phyloP scores from a whole-genome alignment of 371 early-diverging fungal genomes.

The Rhizomucor pusillus region DNA sequence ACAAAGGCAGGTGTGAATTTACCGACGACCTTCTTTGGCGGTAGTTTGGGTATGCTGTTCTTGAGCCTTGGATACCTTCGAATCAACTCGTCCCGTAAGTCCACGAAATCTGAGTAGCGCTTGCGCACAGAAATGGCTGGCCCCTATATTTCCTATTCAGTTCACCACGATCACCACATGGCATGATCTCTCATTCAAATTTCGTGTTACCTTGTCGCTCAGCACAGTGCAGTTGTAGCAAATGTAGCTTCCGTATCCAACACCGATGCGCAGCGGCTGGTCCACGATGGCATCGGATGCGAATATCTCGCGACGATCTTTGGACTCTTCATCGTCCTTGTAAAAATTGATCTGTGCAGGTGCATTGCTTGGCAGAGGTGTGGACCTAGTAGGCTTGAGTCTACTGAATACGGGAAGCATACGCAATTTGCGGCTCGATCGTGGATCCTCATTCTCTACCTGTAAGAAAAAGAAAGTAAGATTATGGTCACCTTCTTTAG shows the following conservation, averaged over 20 bases:
- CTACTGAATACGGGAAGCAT: constrained; percentile 10
- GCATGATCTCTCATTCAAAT: not conserved
- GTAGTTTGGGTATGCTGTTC: constrained; percentile 50
- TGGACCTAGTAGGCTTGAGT: constrained; percentile 12
- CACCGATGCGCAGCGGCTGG: constrained; percentile 47
- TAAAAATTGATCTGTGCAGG: constrained; percentile 36
- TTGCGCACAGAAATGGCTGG: constrained; percentile 46
- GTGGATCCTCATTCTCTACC: too few relatives aligned
- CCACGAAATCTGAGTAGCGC: constrained; percentile 57
- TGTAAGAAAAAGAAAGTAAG: too few relatives aligned
- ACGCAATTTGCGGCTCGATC: not conserved
- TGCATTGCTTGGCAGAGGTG: constrained; percentile 8
- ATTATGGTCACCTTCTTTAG: too few relatives aligned
- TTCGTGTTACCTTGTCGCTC: constrained; percentile 37
- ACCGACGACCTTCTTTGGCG: constrained; percentile 55
- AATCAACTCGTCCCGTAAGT: constrained; percentile 39
- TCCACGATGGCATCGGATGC: constrained; percentile 50
- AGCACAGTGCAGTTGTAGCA: constrained; percentile 54
- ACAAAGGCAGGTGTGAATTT: constrained; percentile 55
- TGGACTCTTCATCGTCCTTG: constrained; percentile 24
- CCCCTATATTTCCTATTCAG: constrained; percentile 20
- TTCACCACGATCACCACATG: not conserved
- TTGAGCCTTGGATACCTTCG: constrained; percentile 39
- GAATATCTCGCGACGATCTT: constrained; percentile 28
- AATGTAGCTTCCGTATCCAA: constrained; percentile 52